Evolutionary conservation across 306 rosid species (phyloP), one percentile per base, ranked within the genome.

Genomic region (Trifolium subterraneum): DNA sequence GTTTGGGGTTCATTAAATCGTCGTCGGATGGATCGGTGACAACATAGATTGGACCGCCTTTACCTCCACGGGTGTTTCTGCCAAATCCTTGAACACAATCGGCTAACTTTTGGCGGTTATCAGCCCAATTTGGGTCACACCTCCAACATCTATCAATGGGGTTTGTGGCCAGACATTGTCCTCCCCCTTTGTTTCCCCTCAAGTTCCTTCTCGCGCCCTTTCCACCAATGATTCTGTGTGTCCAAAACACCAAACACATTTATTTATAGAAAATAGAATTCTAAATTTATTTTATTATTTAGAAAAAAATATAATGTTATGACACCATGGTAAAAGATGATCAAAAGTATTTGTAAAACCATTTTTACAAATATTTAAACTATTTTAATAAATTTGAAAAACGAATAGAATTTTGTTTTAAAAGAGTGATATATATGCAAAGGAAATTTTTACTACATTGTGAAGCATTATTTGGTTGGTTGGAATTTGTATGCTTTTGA

Each of bases 91-190:
- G 83, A 2, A 25, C 89, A 14, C 97, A 93, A 36, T 73, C 74
- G 1, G 87, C 89, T 0, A 93, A 78, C 71, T 70, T 87, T 75
- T 90, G 83, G 12, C 98, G 78, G 82, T 93, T 56, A 0, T 47
- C 1, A 2, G 85, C 89, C 98, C 96, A 93, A 8, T 90, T 70
- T 4, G 82, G 84, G 76, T 90, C 88, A 14, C 97, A 93, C 72
- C 97, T 86, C 97, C 97, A 93, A 72, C 98, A 93, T 19, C 83
- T 75, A 14, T 90, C 98, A 1, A 93, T 89, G 41, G 98, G 97
- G 72, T 93, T 93, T 11, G 93, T 87, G 14, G 90, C 86, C 42
- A 0, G 0, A 83, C 93, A 93, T 16, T 64, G 31, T 1, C 87
- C 94, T 0, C 3, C 94, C 0, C 2, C 0, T 0, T n/a, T 8